Evolutionary conservation across 2,329 filamentous ascomycete species (phyloP).

Genomic region (Trichophyton benhamiae): DNA sequence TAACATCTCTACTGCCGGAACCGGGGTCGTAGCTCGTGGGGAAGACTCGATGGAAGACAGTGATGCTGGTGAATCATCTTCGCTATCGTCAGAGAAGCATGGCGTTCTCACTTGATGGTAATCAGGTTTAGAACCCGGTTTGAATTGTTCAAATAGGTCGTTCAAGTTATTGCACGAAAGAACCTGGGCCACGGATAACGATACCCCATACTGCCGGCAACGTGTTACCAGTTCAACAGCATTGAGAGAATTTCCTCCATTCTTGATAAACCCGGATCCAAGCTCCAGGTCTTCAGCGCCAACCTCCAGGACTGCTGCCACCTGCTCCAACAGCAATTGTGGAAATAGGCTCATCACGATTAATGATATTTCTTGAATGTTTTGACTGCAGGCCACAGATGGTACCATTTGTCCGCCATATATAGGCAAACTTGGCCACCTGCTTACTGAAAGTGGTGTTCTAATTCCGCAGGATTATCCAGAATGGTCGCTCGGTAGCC

Average conservation of each 20-base stretch:
- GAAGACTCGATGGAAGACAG: neutral
- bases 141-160: neutral
- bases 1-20: neutral
- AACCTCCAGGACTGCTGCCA: neutral
- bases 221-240: neutral
- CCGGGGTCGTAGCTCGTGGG: neutral
- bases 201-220: neutral
- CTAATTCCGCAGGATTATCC: neutral
- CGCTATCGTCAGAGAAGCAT: neutral
- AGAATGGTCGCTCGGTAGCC: neutral
- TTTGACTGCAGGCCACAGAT: neutral
- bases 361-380: neutral
- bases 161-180: neutral
- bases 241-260: neutral
- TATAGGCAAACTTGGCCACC: neutral
- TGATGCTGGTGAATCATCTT: neutral
- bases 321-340: neutral
- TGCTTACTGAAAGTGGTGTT: neutral
- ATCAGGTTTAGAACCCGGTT: neutral
- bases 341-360: neutral
- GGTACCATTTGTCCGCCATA: neutral
- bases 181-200: neutral
- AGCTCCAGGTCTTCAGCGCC: neutral
- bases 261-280: neutral
- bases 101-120: neutral